Percentiles rank a stretch among this genome's conserved stretches.
These are phyloP conservation scores for Tothia fuscella DNA, from an alignment of 2,329 filamentous ascomycete species.

Conservation along the genomic window DNA sequence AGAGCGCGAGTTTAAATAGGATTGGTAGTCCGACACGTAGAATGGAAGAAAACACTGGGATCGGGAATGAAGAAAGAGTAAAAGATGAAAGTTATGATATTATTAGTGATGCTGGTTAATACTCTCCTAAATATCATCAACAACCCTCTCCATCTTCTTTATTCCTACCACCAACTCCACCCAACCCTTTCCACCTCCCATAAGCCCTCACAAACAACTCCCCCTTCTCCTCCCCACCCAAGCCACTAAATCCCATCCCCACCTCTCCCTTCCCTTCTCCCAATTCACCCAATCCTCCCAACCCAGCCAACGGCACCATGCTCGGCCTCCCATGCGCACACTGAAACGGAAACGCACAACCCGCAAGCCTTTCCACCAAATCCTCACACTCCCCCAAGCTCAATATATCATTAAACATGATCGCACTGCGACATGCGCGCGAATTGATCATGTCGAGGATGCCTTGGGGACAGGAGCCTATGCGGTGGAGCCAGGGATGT, in stretches of 20 bases:
- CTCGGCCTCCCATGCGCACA: slow-evolving; percentile 62
- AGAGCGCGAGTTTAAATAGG: too few relatives aligned
- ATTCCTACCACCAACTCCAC: neutral
- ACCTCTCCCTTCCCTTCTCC: neutral
- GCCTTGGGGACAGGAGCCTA: slow-evolving; percentile 60
- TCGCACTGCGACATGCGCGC: slow-evolving; percentile 62
- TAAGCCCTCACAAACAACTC: slow-evolving; percentile 2
- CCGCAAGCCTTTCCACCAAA: slow-evolving; percentile 45
- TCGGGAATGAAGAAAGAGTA: too few relatives aligned
- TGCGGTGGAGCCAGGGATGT: slow-evolving; percentile 44
- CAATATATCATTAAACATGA: slow-evolving; percentile 75
- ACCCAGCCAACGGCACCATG: slow-evolving; percentile 34
- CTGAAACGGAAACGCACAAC: slow-evolving; percentile 64
- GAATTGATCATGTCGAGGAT: slow-evolving; percentile 69
- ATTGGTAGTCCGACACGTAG: too few relatives aligned
- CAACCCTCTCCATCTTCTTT: too few relatives aligned
- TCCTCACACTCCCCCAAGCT: slow-evolving; percentile 43
- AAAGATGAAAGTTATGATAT: too few relatives aligned
- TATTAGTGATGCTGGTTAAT: too few relatives aligned
- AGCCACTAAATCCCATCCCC: neutral
- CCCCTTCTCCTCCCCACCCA: neutral
- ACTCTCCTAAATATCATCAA: too few relatives aligned
- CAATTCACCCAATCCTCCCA: slow-evolving; percentile 10
- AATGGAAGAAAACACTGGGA: too few relatives aligned
- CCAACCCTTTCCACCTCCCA: slow-evolving; percentile 5